Evolutionary conservation across 768 basidiomycete genomes (phyloP).

Genomic region (Mycena chlorophos): DNA sequence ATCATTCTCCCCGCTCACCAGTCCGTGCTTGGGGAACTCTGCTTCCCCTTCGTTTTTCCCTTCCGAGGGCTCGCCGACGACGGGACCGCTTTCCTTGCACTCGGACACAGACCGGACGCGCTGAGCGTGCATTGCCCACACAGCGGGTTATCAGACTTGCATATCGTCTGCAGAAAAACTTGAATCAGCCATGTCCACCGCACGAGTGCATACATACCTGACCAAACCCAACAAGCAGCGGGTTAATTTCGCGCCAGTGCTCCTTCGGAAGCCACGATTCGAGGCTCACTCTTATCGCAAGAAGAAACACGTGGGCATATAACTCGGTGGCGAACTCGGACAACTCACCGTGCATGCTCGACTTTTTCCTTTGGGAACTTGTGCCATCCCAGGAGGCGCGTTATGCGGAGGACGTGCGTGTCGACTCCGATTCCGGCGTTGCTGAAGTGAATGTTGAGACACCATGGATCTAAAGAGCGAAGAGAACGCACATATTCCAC

Average conservation of each 20-base stretch:
- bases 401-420: constrained; percentile 94
- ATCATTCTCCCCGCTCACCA: too few species aligned
- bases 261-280: constrained; percentile 83
- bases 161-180: constrained; percentile 52
- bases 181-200: background rate
- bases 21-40: too few species aligned
- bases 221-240: constrained; percentile 80
- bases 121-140: constrained; percentile 67
- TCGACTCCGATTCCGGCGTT: constrained; percentile 94
- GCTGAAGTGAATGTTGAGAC: constrained; percentile 41
- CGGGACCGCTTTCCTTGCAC: too few species aligned
- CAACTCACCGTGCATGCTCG: constrained; percentile 75
- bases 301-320: background rate
- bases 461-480: background rate
- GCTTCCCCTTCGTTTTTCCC: too few species aligned
- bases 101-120: constrained; percentile 61
- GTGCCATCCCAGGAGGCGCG: constrained; percentile 92
- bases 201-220: constrained; percentile 49
- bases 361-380: constrained; percentile 78
- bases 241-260: constrained; percentile 74
- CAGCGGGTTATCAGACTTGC: constrained; percentile 61
- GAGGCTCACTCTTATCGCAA: constrained; percentile 54
- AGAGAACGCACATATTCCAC: constrained; percentile 67
- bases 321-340: background rate
- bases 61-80: too few species aligned